Evolutionary conservation across 2,329 filamentous ascomycete species (phyloP).

Genomic region (Aspergillus calidoustus): DNA sequence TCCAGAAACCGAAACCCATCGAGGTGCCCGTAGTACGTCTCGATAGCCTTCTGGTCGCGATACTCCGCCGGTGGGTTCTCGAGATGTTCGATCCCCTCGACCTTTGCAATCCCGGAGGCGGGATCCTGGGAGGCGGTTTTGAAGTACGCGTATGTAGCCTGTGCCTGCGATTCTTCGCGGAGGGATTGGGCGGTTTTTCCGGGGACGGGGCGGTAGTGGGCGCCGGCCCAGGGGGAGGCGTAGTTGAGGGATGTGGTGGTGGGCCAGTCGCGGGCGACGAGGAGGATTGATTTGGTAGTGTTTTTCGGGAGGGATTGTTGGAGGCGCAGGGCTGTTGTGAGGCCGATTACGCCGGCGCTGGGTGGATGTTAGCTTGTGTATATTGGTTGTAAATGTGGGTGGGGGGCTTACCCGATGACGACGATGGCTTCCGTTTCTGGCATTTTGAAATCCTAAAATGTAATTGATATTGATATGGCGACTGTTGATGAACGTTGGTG

Average conservation of each 20-base stretch:
- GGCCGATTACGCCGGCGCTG: slow-evolving; percentile 48
- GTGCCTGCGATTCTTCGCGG: slow-evolving; percentile 43
- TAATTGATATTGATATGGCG: not conserved
- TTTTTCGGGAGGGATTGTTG: slow-evolving; percentile 32
- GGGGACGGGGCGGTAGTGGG: slow-evolving; percentile 53
- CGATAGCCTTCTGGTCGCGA: slow-evolving; percentile 32
- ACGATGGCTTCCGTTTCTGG: slow-evolving; percentile 38
- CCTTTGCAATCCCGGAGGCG: slow-evolving; percentile 41
- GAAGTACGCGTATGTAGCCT: slow-evolving; percentile 45
- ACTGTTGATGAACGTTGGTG: not conserved
- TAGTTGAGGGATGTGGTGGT: slow-evolving; percentile 48
- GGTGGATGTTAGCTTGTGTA: slow-evolving; percentile 13
- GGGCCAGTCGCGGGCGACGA: slow-evolving; percentile 49
- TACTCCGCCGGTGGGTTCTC: slow-evolving; percentile 45
- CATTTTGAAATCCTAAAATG: slow-evolving; percentile 22
- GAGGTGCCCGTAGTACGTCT: slow-evolving; percentile 35
- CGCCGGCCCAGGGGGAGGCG: slow-evolving; percentile 53
- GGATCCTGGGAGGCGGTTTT: slow-evolving; percentile 38
- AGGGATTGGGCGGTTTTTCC: slow-evolving; percentile 41
- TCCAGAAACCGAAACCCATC: slow-evolving; percentile 42
- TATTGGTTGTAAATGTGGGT: not conserved
- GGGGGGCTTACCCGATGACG: slow-evolving; percentile 39
- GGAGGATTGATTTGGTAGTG: slow-evolving; percentile 37
- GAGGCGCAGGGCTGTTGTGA: slow-evolving; percentile 42
- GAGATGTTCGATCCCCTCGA: slow-evolving; percentile 49